Conservation (phyloP, 306 rosid species). For the Spatholobus suberectus region DNA sequence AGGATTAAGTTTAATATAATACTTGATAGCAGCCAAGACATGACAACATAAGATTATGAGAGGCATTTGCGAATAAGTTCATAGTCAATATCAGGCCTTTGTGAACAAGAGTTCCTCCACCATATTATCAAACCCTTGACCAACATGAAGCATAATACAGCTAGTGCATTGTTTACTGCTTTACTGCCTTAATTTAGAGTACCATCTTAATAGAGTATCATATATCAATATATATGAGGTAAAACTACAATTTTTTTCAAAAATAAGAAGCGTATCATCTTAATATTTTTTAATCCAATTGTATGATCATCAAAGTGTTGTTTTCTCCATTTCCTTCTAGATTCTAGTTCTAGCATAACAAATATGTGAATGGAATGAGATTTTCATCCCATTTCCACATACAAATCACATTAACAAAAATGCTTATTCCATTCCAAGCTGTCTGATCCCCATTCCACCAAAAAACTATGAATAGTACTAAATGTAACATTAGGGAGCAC, state of each 20-base stretch:
- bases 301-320: background rate
- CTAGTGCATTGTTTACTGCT: background rate
- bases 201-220: background rate
- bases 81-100: slow-evolving; percentile 7
- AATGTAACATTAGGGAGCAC: background rate
- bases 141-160: slow-evolving; percentile 5
- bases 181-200: background rate
- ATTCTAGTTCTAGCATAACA: slow-evolving; percentile 2
- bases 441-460: background rate
- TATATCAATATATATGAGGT: background rate
- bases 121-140: slow-evolving; percentile 27
- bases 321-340: slow-evolving; percentile 6
- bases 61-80: slow-evolving; percentile 7
- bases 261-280: background rate
- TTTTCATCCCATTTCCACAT: background rate
- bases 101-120: background rate
- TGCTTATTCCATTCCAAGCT: background rate
- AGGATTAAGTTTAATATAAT: slow-evolving; percentile 19
- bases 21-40: background rate
- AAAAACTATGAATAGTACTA: background rate
- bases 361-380: background rate
- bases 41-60: background rate
- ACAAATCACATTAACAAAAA: background rate
- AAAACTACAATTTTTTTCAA: background rate
- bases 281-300: background rate